These are phyloP conservation scores for Torulaspora maleeae DNA, from an alignment of 805 yeast genomes.

Conservation along the genomic window DNA sequence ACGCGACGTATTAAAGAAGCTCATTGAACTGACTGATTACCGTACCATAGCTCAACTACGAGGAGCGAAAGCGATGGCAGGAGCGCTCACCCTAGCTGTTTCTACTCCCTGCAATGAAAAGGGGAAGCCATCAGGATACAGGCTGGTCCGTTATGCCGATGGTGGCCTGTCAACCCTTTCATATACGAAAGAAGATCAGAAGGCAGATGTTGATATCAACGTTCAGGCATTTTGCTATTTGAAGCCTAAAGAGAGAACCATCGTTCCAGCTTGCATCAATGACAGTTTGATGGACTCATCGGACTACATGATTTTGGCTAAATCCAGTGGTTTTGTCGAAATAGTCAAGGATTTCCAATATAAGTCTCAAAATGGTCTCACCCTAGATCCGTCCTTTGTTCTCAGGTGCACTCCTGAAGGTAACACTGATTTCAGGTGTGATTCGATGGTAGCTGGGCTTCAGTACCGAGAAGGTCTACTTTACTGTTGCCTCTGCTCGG, in stretches of 20 bases:
- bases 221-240: slow-evolving; percentile 29
- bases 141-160: slow-evolving; percentile 18
- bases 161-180: slow-evolving; percentile 12
- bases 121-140: slow-evolving; percentile 22
- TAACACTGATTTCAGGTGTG: slow-evolving; percentile 8
- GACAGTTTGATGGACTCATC: slow-evolving; percentile 16
- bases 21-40: not conserved
- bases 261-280: slow-evolving; percentile 5
- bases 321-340: slow-evolving; percentile 30
- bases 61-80: slow-evolving; percentile 7
- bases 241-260: slow-evolving; percentile 17
- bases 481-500: slow-evolving; percentile 26
- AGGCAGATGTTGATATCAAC: slow-evolving; percentile 17
- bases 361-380: slow-evolving; percentile 10
- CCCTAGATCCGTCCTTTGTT: slow-evolving; percentile 19
- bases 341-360: slow-evolving; percentile 24
- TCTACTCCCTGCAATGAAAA: slow-evolving; percentile 24
- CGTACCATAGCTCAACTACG: not conserved
- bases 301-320: slow-evolving; percentile 30
- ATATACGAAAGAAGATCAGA: slow-evolving; percentile 2
- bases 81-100: slow-evolving; percentile 16
- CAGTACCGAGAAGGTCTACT: slow-evolving; percentile 27
- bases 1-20: not conserved
- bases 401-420: slow-evolving; percentile 26
- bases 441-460: slow-evolving; percentile 20